Base-by-base conservation (phyloP, 768 basidiomycete species). In the Dioszegia aurantiaca region DNA sequence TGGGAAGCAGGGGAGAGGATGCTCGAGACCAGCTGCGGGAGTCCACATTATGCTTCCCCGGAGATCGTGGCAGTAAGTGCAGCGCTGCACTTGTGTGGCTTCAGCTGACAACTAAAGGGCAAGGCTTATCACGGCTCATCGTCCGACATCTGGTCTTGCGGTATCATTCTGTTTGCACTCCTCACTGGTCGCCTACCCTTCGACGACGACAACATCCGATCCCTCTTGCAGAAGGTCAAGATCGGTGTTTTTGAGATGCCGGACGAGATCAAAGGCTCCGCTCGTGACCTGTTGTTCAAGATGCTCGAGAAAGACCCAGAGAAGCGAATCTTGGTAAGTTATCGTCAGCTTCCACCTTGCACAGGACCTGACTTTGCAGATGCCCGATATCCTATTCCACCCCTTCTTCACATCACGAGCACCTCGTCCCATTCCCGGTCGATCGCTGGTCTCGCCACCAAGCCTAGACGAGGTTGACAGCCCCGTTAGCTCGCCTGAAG, bases 61-160 rank as follows among this genome's bases (percentile, higher is more conserved):
- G 93, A 97, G 78, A 86, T 97, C 56, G 83, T 94, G 62, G 68
- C 69, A 43, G 78, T 78, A 56, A 58, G 75, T 68, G 8, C 14
- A 16, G 17, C 17, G 9, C 28, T 40, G 40, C 4, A 16, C n/a
- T 19, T 4, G 12, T 31, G 21, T 16, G 33, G 48, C 21, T 56
- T 11, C 11, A 31, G 33, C 56, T 62, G 58, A 63, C 51, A 16
- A 17, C 14, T 82, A 83, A n/a, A n/a, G 74, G 90, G 90, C 3
- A 80, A 83, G 43, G 82, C 85, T 3, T 98, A 97, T 75, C 83
- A 90, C 67, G 93, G 92, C 8, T 83, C 86, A 2, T 81, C 84
- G n/a, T 85, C 90, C 19, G 93, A 98, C 77, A 89, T 93, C 72
- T 97, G 93, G 93, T 94, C 91, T 39, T 93, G 92, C 69, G 93